phyloP scores from a whole-genome alignment of 2,329 filamentous ascomycete genomes.

The Monosporascus sp. region DNA sequence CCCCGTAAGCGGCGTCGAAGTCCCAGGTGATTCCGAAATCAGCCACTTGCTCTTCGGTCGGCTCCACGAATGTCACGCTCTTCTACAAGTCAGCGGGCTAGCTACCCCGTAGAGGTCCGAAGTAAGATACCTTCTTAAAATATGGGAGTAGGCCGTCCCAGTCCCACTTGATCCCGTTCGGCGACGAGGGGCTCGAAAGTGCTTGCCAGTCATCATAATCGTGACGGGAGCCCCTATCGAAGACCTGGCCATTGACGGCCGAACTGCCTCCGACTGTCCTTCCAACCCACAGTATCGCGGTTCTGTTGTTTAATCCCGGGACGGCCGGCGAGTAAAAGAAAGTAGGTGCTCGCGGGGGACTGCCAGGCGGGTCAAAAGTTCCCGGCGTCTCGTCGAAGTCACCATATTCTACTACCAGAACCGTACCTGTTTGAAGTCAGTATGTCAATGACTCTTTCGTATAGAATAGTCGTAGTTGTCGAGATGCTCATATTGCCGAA shows the following conservation, averaged over 20 bases:
- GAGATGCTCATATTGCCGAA: neutral
- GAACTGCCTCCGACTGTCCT: conserved; percentile 32
- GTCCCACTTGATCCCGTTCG: conserved; percentile 25
- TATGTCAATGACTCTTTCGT: neutral
- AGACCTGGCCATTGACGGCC: conserved; percentile 33
- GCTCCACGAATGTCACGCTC: conserved; percentile 28
- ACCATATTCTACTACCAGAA: conserved; percentile 13
- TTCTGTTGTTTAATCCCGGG: conserved; percentile 18
- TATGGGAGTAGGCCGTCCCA: conserved; percentile 31
- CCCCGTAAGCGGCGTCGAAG: conserved; percentile 23
- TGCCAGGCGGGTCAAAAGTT: conserved; percentile 1
- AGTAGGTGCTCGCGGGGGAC: neutral
- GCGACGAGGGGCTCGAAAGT: conserved; percentile 21
- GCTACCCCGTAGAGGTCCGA: neutral
- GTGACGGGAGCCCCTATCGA: conserved; percentile 29
- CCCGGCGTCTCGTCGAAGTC: conserved; percentile 1
- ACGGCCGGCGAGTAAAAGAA: neutral
- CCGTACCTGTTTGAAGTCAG: conserved; percentile 8
- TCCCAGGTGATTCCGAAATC: conserved; percentile 29
- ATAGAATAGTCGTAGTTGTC: neutral
- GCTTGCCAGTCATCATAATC: conserved; percentile 33
- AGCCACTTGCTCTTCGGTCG: conserved; percentile 18
- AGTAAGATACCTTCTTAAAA: conserved; percentile 28
- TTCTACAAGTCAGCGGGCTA: conserved; percentile 1
- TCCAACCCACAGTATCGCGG: conserved; percentile 25